Percentiles rank a stretch among this genome's conserved stretches.
These are phyloP conservation scores for Grifola frondosa DNA, from an alignment of 1,284 basidiomycete genomes.

Conservation along the genomic window DNA sequence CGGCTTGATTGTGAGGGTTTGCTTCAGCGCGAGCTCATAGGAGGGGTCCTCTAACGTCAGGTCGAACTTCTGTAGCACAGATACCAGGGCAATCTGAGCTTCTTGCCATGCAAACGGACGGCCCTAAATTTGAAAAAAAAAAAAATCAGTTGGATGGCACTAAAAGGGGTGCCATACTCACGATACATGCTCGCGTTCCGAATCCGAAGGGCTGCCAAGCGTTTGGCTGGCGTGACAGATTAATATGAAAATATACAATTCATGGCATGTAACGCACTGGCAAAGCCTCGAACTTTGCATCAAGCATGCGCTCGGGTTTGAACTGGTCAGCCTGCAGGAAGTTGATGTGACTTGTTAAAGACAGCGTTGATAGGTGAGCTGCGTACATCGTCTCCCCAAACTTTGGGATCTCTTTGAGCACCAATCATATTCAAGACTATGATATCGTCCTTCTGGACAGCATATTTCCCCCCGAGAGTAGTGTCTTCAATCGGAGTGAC, in stretches of 20 bases:
- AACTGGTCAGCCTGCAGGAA: slow-evolving; percentile 34
- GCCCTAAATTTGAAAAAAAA: slow-evolving; percentile 24
- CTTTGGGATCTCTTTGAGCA: slow-evolving; percentile 41
- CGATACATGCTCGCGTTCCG: slow-evolving; percentile 40
- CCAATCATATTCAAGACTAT: slow-evolving; percentile 33
- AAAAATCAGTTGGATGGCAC: neutral
- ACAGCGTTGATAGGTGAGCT: neutral
- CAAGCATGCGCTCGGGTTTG: slow-evolving; percentile 47
- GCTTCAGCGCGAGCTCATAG: slow-evolving; percentile 44
- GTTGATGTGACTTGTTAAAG: too few relatives aligned
- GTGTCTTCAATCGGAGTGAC: slow-evolving; percentile 37
- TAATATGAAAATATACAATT: neutral
- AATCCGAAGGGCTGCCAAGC: slow-evolving; percentile 45
- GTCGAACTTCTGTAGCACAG: slow-evolving; percentile 46
- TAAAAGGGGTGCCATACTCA: slow-evolving; percentile 8
- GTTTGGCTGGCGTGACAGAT: slow-evolving; percentile 25
- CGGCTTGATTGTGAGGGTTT: slow-evolving; percentile 51
- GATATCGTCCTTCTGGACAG: slow-evolving; percentile 32
- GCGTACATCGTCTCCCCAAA: slow-evolving; percentile 50
- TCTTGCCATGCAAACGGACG: slow-evolving; percentile 53
- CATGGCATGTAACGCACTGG: slow-evolving; percentile 28
- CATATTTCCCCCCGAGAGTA: slow-evolving; percentile 39
- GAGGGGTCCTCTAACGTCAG: slow-evolving; percentile 41
- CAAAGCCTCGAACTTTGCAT: slow-evolving; percentile 41
- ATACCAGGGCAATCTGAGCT: slow-evolving; percentile 42